These are phyloP conservation scores for Plasmodium fragile DNA, from an alignment of 169 alveolate species.

Conservation along the genomic window DNA sequence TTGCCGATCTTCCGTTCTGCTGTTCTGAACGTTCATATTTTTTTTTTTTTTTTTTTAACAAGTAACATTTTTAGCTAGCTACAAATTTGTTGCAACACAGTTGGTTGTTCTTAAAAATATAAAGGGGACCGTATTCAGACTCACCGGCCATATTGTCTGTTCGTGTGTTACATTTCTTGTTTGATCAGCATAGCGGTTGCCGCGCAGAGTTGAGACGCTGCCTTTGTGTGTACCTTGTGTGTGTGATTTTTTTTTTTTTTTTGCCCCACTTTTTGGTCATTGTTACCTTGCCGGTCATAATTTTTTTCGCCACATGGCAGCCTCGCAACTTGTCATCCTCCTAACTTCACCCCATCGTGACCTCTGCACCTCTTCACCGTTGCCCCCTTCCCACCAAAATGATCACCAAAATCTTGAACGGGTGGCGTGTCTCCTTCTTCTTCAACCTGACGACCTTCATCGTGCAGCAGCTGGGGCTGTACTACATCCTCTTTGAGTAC, in stretches of 20 bases:
- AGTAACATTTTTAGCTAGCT: slow-evolving; percentile 2
- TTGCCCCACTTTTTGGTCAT: not conserved
- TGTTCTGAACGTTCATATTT: slow-evolving; percentile 26
- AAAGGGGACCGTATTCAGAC: not conserved
- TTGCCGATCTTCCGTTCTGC: not conserved
- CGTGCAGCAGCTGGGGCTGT: slow-evolving; percentile 81
- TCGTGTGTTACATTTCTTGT: not conserved
- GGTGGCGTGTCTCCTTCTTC: slow-evolving; percentile 82
- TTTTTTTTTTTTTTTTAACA: slow-evolving; percentile 1
- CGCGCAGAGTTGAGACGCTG: not conserved
- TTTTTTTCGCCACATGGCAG: not conserved
- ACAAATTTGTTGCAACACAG: slow-evolving; percentile 1
- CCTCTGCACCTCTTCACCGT: not conserved
- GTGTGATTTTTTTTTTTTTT: not conserved
- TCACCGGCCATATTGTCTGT: not conserved
- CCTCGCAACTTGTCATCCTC: not conserved
- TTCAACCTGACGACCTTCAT: slow-evolving; percentile 75
- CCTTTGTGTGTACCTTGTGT: not conserved
- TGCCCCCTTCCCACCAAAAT: not conserved
- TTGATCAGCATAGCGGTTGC: not conserved
- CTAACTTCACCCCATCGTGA: not conserved
- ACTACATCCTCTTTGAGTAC: slow-evolving; percentile 79
- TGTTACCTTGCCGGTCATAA: slow-evolving; percentile 3
- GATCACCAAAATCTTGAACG: slow-evolving; percentile 78
- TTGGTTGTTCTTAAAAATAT: not conserved